Evolutionary conservation across 2,329 filamentous ascomycete species (phyloP).

Genomic region (Penicillium janthinellum): DNA sequence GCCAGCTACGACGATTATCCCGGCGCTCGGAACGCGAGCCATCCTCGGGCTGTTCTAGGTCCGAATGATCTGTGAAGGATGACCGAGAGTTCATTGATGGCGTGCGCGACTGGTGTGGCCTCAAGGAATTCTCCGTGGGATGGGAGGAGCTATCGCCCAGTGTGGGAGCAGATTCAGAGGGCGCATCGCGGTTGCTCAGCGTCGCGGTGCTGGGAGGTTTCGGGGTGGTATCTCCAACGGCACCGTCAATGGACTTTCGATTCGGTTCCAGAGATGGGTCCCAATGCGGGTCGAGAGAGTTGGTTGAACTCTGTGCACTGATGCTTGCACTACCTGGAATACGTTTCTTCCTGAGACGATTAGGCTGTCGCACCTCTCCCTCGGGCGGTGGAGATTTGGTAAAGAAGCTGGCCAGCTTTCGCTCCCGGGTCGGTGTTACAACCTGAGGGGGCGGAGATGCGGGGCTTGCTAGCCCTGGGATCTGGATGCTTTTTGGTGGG

Average conservation of each 20-base stretch:
- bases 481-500: conserved; percentile 38
- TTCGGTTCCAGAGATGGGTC: conserved; percentile 30
- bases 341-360: conserved; percentile 89
- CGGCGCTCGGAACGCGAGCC: conserved; percentile 57
- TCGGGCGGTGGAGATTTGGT: conserved; percentile 65
- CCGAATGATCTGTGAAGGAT: conserved; percentile 76
- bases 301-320: conserved; percentile 87
- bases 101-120: conserved; percentile 71
- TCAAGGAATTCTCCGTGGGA: conserved; percentile 56
- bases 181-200: conserved; percentile 30
- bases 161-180: conserved; percentile 25
- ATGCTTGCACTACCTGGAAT: conserved; percentile 74
- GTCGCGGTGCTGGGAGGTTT: conserved; percentile 36
- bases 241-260: conserved; percentile 13
- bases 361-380: conserved; percentile 69
- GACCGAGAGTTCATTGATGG: conserved; percentile 73
- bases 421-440: conserved; percentile 64
- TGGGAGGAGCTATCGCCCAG: conserved; percentile 45
- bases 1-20: conserved; percentile 72
- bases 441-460: conserved; percentile 43
- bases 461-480: conserved; percentile 33
- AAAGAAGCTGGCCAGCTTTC: conserved; percentile 70
- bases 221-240: conserved; percentile 37
- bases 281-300: conserved; percentile 64
- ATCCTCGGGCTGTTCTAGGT: conserved; percentile 73